Evolutionary conservation across 202 grass and related monocot genomes (phyloP).

Genomic region (Musa balbisiana): DNA sequence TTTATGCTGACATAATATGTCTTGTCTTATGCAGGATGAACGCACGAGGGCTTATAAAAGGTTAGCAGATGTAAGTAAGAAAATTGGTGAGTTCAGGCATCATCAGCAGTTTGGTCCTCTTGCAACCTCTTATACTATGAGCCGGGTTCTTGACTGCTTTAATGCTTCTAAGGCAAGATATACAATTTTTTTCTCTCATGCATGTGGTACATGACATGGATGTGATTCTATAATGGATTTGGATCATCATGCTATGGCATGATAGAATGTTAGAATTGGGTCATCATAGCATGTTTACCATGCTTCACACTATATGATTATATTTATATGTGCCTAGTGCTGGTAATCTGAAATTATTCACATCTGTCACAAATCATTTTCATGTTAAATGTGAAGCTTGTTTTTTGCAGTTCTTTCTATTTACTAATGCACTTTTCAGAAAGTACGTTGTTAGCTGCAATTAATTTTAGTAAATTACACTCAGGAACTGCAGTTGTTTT

Average conservation of each 20-base stretch:
- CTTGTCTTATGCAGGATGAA: slow-evolving; percentile 55
- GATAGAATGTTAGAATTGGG: no score
- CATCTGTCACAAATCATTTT: background rate
- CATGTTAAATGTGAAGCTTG: background rate
- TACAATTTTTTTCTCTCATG: slow-evolving; percentile 15
- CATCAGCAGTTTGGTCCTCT: slow-evolving; percentile 65
- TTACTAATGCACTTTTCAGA: background rate
- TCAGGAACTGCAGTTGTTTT: background rate
- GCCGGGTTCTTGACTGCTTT: slow-evolving; percentile 56
- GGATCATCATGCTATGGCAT: background rate
- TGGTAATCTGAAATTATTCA: background rate
- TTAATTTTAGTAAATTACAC: background rate
- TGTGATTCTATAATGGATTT: background rate
- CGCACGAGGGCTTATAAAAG: slow-evolving; percentile 78
- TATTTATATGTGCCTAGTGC: background rate
- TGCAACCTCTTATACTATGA: slow-evolving; percentile 56
- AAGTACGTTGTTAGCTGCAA: background rate
- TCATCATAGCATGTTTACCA: background rate
- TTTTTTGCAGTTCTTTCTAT: background rate
- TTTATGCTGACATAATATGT: slow-evolving; percentile 26
- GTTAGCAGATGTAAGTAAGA: slow-evolving; percentile 61
- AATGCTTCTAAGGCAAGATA: slow-evolving; percentile 71
- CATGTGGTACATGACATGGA: slow-evolving; percentile 7
- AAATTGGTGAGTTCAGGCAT: slow-evolving; percentile 64
- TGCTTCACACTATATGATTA: background rate